Evolutionary conservation across 2,329 filamentous ascomycete species (phyloP), one percentile per base, ranked within the genome.

Genomic region (Talaromyces sp.): DNA sequence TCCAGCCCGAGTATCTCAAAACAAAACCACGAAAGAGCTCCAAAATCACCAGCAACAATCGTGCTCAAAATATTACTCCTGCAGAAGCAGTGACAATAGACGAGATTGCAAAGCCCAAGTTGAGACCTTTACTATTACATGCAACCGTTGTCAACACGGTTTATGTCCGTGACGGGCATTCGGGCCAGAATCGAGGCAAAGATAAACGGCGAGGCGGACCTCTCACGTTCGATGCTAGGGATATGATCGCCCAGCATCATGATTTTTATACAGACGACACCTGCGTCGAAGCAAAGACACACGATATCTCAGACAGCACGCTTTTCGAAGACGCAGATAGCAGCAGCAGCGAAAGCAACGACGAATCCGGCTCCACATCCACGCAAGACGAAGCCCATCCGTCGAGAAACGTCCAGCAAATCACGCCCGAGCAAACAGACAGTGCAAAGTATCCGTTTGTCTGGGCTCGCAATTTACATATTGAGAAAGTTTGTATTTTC

Each of bases 121-220:
- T 78, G 13, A 78, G 91, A 59, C 83, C 85, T 7, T 73, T 97
- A 64, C 82, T 90, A 22, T 76, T 97, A 57, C 93, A 97, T 71
- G 92, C 91, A 19, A 97, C 93, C 0, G 78, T 97, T 4, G 77
- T 95, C 57, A 96, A 97, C 73, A 96, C 92, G 0, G 85, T 92
- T 15, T 96, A 96, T 71, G 86, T 73, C 39, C 66, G 65, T 7
- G 57, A 54, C 28, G 61, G 51, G 13, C 49, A 58, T 32, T 42
- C 42, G n/a, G 44, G 53, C 25, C 49, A 57, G n/a, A 59, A 59
- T n/a, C 42, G 44, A 8, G 52, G 56, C 13, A 65, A 61, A 55
- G 65, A 59, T 10, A 52, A 42, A 28, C 63, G 57, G 15, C 36
- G 65, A 19, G 61, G 55, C 30, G 62, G 62, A 47, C 66, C 65